Evolutionary conservation across 1,284 basidiomycete genomes (phyloP).

Genomic region (Boletus semigastroideus): DNA sequence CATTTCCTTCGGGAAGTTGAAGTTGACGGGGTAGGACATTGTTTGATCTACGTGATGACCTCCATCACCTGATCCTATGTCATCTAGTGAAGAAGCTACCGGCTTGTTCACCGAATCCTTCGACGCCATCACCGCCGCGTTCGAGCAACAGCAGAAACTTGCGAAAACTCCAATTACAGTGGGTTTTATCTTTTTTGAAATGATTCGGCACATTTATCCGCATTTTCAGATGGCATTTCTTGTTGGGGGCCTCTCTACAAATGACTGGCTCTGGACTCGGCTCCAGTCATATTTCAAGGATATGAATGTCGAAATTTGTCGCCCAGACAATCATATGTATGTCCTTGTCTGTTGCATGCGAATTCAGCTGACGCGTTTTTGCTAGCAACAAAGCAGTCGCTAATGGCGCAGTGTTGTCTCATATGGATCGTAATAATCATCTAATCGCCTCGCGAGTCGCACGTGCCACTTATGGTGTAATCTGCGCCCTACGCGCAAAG

Average conservation of each 20-base stretch:
- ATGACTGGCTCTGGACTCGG: conserved; percentile 41
- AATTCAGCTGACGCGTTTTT: background rate
- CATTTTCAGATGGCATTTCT: conserved; percentile 24
- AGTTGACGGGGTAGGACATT: conserved; percentile 11
- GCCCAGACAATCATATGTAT: conserved; percentile 31
- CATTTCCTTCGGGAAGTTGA: conserved; percentile 10
- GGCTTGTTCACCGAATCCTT: conserved; percentile 42
- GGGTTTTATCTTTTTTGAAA: conserved; percentile 1
- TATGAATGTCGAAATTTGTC: conserved; percentile 22
- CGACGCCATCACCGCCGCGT: conserved; percentile 24
- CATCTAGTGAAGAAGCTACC: conserved; percentile 42
- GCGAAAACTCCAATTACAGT: conserved; percentile 29
- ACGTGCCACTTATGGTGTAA: conserved; percentile 35
- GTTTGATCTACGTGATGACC: background rate
- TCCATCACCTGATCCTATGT: conserved; percentile 23
- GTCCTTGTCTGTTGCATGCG: background rate
- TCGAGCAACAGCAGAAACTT: conserved; percentile 32
- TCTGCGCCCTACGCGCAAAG: conserved; percentile 3
- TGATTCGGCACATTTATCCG: background rate
- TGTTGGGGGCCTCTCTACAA: conserved; percentile 45
- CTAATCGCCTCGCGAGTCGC: conserved; percentile 42
- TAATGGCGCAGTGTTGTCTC: conserved; percentile 43
- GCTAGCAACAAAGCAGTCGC: conserved; percentile 52
- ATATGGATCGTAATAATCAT: conserved; percentile 39
- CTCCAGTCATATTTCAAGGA: conserved; percentile 31